Base-by-base conservation (phyloP, 768 basidiomycete genomes). In the Trametes meyenii region DNA sequence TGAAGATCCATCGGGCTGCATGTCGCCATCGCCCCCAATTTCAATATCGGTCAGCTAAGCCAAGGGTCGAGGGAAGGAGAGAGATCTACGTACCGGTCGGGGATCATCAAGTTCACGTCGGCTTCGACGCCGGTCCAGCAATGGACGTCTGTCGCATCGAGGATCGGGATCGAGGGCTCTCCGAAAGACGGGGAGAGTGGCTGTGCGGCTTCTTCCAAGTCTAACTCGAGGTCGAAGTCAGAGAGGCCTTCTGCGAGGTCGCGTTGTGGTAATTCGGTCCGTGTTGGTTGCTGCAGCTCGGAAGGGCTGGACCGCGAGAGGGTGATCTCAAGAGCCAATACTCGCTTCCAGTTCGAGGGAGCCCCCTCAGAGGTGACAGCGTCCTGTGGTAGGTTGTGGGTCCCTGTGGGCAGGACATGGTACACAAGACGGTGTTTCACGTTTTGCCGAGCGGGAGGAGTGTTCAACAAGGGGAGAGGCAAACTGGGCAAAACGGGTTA, bases 1-100 rank as follows among this genome's bases (percentile, higher is more conserved):
- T 79, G 84, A 36, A 87, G 66, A 67, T 89, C 87, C 77, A 86
- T 78, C 13, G 83, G 79, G 23, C 86, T 87, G 60, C 54, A 16
- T 14, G 26, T 42, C 51, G 10, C 21, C 14, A 40, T 13, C 14
- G 39, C 4, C 39, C 5, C 4, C 45, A 49, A 66, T 56, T 58
- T 43, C n/a, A 50, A 58, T 52, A 62, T 57, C 53, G 58, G 52
- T 45, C 42, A 38, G 35, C 23, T 49, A 23, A 39, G 29, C n/a
- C 7, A 8, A 19, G 17, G n/a, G 17, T 6, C 3, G 50, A 21
- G 26, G 14, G 56, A 49, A 19, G 17, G 54, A 8, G 43, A 26
- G 42, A 33, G 39, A 58, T 51, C 49, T 58, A 50, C 73, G 60
- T 51, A 85, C 86, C 85, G 79, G 67, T 86, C 81, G 42, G 86